phyloP scores from a whole-genome alignment of 306 rosid genomes.

The Quercus suber region DNA sequence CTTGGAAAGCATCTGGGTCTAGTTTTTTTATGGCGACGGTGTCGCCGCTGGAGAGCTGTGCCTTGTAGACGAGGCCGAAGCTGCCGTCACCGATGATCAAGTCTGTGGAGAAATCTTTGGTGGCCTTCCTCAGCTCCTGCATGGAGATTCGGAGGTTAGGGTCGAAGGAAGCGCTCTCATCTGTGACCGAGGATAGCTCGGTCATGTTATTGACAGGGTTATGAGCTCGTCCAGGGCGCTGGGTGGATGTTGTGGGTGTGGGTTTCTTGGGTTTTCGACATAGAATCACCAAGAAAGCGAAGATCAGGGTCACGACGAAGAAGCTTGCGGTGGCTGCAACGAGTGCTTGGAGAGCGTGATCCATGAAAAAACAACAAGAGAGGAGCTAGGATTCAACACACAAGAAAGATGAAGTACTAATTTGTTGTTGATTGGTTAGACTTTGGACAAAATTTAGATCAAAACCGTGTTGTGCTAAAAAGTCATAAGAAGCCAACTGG shows the following conservation, averaged over 20 bases:
- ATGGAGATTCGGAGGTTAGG: slow-evolving; percentile 61
- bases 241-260: background rate
- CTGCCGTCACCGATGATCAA: slow-evolving; percentile 88
- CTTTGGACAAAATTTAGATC: no score
- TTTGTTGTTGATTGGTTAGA: no score
- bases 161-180: slow-evolving; percentile 63
- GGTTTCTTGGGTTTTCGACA: slow-evolving; percentile 16
- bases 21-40: slow-evolving; percentile 81
- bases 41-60: slow-evolving; percentile 62
- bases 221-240: background rate
- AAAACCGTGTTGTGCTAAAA: no score
- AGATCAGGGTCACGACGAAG: slow-evolving; percentile 39
- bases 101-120: slow-evolving; percentile 61
- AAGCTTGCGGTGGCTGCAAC: slow-evolving; percentile 53
- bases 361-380: slow-evolving; percentile 8
- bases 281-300: slow-evolving; percentile 33
- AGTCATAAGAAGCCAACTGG: no score
- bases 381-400: background rate
- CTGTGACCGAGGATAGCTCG: slow-evolving; percentile 29
- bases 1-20: slow-evolving; percentile 86
- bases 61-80: slow-evolving; percentile 89
- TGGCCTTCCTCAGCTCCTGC: slow-evolving; percentile 62
- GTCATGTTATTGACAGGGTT: background rate
- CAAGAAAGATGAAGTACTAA: background rate
- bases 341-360: background rate